Evolutionary conservation across 257 asterid genomes (phyloP).

Genomic region (Cinchona pubescens): DNA sequence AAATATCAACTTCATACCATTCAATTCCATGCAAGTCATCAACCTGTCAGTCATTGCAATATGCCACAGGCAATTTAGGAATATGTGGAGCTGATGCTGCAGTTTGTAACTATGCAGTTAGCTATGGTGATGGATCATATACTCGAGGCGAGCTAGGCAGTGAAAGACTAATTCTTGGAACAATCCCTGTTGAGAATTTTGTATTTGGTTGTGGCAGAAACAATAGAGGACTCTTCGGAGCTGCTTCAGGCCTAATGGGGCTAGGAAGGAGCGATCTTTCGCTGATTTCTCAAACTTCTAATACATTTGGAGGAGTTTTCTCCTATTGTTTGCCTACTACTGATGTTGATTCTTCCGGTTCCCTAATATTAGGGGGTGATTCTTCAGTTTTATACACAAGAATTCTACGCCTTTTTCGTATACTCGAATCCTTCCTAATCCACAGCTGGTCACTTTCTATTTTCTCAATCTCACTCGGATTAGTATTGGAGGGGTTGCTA

Average conservation of each 20-base stretch:
- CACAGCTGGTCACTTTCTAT: conserved; percentile 57
- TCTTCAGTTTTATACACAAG: conserved; percentile 41
- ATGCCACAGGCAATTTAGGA: conserved; percentile 55
- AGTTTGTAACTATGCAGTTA: conserved; percentile 54
- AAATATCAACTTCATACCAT: conserved; percentile 50
- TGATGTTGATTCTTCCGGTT: conserved; percentile 51
- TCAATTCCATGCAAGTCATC: conserved; percentile 57
- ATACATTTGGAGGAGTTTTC: conserved; percentile 62
- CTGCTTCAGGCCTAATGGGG: conserved; percentile 83
- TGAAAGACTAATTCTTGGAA: conserved; percentile 55
- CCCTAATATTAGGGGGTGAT: conserved; percentile 56
- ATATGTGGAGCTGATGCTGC: conserved; percentile 38
- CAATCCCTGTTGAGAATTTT: conserved; percentile 35
- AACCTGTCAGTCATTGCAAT: conserved; percentile 53
- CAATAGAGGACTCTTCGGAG: conserved; percentile 75
- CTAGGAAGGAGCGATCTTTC: conserved; percentile 78
- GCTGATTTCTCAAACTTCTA: conserved; percentile 56
- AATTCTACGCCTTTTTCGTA: conserved; percentile 59
- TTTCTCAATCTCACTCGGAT: conserved; percentile 64
- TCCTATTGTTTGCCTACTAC: conserved; percentile 78
- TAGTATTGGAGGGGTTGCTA: conserved; percentile 53
- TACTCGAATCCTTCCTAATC: conserved; percentile 54
- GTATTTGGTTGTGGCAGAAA: conserved; percentile 74
- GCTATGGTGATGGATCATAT: conserved; percentile 86
- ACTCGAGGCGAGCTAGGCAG: conserved; percentile 65